These are phyloP conservation scores for Leccinum olivaceopallidum DNA, from an alignment of 768 basidiomycete genomes.

Conservation along the genomic window DNA sequence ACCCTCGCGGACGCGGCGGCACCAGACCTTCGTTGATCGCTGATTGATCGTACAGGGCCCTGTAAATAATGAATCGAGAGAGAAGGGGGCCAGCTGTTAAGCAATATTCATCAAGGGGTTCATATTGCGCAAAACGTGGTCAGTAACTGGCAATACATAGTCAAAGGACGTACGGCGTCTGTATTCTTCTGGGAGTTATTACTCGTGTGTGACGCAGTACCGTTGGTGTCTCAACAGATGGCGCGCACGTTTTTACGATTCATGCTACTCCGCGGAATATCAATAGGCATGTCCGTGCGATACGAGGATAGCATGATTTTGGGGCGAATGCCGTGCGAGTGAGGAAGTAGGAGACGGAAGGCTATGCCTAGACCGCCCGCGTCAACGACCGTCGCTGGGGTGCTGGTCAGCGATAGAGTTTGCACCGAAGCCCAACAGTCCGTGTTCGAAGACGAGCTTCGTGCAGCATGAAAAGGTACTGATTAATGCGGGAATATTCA, in stretches of 20 bases:
- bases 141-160: background rate
- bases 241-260: slow-evolving; percentile 2
- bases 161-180: slow-evolving; percentile 11
- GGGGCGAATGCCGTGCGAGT: slow-evolving; percentile 1
- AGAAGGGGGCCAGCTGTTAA: background rate
- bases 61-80: background rate
- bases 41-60: slow-evolving; percentile 12
- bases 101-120: background rate
- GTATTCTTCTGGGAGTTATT: slow-evolving; percentile 2
- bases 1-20: slow-evolving; percentile 17
- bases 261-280: background rate
- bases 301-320: background rate
- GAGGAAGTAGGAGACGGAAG: background rate
- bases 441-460: background rate
- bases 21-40: slow-evolving; percentile 9
- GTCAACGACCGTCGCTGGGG: slow-evolving; percentile 14
- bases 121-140: background rate
- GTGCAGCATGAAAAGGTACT: background rate
- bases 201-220: slow-evolving; percentile 12
- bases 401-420: slow-evolving; percentile 13
- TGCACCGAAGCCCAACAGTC: slow-evolving; percentile 2
- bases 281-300: background rate
- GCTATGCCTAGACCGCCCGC: slow-evolving; percentile 4
- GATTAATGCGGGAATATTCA: slow-evolving; percentile 1
- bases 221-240: background rate